These are phyloP conservation scores for Dichomitus squalens DNA, from an alignment of 1,284 basidiomycete genomes.

Conservation along the genomic window DNA sequence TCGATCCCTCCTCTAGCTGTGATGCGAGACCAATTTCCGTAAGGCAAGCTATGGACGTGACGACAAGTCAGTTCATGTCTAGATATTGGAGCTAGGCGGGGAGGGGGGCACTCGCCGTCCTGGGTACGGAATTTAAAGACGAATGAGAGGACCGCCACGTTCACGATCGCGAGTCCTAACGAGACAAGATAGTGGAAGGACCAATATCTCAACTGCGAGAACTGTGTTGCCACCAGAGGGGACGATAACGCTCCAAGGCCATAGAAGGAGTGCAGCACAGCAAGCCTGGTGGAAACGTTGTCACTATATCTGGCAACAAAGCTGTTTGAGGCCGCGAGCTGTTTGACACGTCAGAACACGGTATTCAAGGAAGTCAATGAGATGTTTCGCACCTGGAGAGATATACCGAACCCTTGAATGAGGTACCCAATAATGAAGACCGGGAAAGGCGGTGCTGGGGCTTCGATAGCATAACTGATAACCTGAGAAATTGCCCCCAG, in stretches of 20 bases:
- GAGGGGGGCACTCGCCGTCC: no score
- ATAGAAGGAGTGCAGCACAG: slow-evolving; percentile 58
- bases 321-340: slow-evolving; percentile 60
- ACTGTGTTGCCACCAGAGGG: slow-evolving; percentile 67
- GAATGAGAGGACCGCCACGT: no score
- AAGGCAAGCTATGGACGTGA: slow-evolving; percentile 31
- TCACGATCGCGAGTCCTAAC: slow-evolving; percentile 54
- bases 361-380: no score
- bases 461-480: slow-evolving; percentile 57
- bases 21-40: slow-evolving; percentile 35
- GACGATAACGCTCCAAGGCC: slow-evolving; percentile 60
- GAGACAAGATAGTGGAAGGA: slow-evolving; percentile 70
- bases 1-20: slow-evolving; percentile 17
- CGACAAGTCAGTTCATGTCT: no score
- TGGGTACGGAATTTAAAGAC: no score
- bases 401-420: slow-evolving; percentile 61
- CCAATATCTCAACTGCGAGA: slow-evolving; percentile 51
- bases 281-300: slow-evolving; percentile 56
- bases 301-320: slow-evolving; percentile 52
- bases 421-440: slow-evolving; percentile 59
- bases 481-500: slow-evolving; percentile 38
- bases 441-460: slow-evolving; percentile 67
- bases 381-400: slow-evolving; percentile 18
- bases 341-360: background rate
- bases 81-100: no score